Percentiles rank a stretch among this genome's conserved stretches.
Conservation (phyloP, 2,329 filamentous ascomycete genomes). For the Aspergillus brunneoviolaceus region DNA sequence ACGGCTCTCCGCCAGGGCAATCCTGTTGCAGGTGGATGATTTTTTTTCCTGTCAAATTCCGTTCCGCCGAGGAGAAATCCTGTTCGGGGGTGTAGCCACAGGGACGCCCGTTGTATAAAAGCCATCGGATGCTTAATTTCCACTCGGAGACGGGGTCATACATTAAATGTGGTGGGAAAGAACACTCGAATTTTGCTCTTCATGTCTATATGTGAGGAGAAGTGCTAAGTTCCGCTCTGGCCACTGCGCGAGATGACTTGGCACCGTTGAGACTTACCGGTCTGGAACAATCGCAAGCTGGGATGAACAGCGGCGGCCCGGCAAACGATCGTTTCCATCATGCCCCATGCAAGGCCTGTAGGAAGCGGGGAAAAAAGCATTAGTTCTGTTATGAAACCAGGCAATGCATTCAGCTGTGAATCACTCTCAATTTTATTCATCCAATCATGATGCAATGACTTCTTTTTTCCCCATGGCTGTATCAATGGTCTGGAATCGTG, state of each 20-base stretch:
- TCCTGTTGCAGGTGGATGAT: constrained; percentile 37
- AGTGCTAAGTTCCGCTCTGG: too few relatives aligned
- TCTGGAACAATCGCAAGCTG: neutral
- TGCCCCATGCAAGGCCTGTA: neutral
- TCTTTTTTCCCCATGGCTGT: neutral
- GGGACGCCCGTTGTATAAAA: neutral
- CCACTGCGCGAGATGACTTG: too few relatives aligned
- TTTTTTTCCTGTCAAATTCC: neutral
- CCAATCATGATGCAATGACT: neutral
- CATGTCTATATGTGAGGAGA: too few relatives aligned
- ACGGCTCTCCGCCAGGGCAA: constrained; percentile 39
- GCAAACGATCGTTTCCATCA: neutral
- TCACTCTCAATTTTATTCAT: neutral
- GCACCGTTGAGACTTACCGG: neutral
- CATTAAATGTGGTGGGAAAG: too few relatives aligned
- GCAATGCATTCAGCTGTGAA: neutral
- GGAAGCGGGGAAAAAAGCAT: neutral
- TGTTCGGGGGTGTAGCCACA: neutral
- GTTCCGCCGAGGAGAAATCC: neutral
- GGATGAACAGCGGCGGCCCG: neutral
- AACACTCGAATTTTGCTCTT: too few relatives aligned
- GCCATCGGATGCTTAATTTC: neutral
- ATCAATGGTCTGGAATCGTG: neutral
- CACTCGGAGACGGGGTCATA: too few relatives aligned
- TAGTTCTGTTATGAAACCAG: neutral